Base-by-base conservation (phyloP, 495 filamentous ascomycete genomes). In the Xylaria flabelliformis region DNA sequence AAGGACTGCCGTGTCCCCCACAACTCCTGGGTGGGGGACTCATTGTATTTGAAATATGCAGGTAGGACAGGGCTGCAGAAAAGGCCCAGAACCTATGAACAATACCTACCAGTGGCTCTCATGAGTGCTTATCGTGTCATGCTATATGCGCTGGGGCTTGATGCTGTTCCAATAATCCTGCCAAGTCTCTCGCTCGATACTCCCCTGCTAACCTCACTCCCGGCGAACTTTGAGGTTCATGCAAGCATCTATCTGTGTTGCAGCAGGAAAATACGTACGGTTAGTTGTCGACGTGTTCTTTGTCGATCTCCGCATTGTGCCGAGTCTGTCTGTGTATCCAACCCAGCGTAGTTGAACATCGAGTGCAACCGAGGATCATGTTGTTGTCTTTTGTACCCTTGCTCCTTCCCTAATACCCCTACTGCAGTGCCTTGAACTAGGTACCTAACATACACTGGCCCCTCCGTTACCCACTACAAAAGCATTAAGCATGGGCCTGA, bases 21-120 rank as follows among this genome's bases (percentile, higher is more conserved):
- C 58, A 46, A n/a, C 12, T 39, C 36, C 3, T 17, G 21, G 58
- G 53, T 19, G 48, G 6, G 19, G 10, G 42, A 48, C 59, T 41
- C 21, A 21, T 51, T 53, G 19, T 5, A 51, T 63, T 66, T 42
- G 44, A 13, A 36, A 63, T 51, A 39, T 13, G 21, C 55, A 13
- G 21, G 32, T 48, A 64, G 32, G n/a, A 36, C 69, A 39, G 46
- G 42, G 39, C 46, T 34, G 29, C 51, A 48, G 32, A 13, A 71
- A 46, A 56, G 46, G 41, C 29, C 36, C 53, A 17, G 51, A 21
- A 32, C 48, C 6, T 21, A 8, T 34, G 50, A 55, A n/a, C 8
- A 53, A 67, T 26, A 24, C 64, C 48, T 26, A 24, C 64, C 48
- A 56, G 26, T 26, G 48, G 42, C 50, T 24, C 32, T 67, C 50